A percentile compares a stretch with the other conserved stretches of the same genome.
Evolutionary conservation across 805 yeast genomes (phyloP).

Genomic region (Saturnispora kantuleensis): DNA sequence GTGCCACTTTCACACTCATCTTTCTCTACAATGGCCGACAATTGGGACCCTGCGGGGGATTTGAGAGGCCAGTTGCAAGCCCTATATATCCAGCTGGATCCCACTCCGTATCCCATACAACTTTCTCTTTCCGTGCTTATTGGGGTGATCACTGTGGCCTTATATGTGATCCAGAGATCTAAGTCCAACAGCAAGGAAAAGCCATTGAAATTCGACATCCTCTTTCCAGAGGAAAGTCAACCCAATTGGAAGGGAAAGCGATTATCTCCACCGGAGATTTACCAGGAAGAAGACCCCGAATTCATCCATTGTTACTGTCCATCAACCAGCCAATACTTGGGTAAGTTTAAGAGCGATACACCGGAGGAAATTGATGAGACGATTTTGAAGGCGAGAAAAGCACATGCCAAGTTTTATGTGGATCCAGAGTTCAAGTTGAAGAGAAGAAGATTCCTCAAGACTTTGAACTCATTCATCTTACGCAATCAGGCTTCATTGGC

Average conservation of each 20-base stretch:
- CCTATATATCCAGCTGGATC: slow-evolving; percentile 4
- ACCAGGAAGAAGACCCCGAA: slow-evolving; percentile 51
- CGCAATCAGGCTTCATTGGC: slow-evolving; percentile 82
- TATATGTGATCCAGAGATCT: slow-evolving; percentile 18
- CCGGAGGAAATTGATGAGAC: slow-evolving; percentile 60
- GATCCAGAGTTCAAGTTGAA: slow-evolving; percentile 45
- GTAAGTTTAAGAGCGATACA: slow-evolving; percentile 56
- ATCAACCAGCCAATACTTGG: slow-evolving; percentile 87
- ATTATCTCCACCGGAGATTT: slow-evolving; percentile 51
- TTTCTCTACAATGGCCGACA: neutral
- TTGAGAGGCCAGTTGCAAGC: neutral
- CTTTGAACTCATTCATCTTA: slow-evolving; percentile 61
- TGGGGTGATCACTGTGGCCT: slow-evolving; percentile 17
- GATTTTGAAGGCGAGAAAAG: slow-evolving; percentile 41
- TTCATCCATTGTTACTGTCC: slow-evolving; percentile 85
- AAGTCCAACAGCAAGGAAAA: slow-evolving; percentile 20
- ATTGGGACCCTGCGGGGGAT: neutral
- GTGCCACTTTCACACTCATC: neutral
- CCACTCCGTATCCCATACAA: slow-evolving; percentile 20
- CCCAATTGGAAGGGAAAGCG: slow-evolving; percentile 91
- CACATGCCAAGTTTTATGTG: slow-evolving; percentile 42
- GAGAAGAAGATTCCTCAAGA: slow-evolving; percentile 60
- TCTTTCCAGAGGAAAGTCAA: slow-evolving; percentile 66
- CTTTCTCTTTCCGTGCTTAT: slow-evolving; percentile 23
- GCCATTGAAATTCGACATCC: slow-evolving; percentile 39